These are phyloP conservation scores for Solanum verrucosum DNA, from an alignment of 257 asterid species.

Conservation along the genomic window DNA sequence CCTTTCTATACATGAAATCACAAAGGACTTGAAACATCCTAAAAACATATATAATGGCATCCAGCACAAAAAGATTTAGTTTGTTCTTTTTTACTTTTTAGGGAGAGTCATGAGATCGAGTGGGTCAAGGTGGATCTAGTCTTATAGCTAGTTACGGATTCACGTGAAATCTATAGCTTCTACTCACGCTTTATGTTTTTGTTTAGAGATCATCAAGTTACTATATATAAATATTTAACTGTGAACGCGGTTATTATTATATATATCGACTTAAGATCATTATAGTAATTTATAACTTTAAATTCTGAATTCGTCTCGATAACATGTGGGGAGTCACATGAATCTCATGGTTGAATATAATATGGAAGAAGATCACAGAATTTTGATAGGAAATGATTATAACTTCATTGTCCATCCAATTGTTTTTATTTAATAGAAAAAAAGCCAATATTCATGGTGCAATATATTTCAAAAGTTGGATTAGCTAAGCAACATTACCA, in stretches of 20 bases:
- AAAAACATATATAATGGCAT: background rate
- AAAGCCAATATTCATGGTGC: conserved; percentile 20
- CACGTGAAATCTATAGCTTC: background rate
- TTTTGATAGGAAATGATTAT: conserved; percentile 4
- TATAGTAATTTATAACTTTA: background rate
- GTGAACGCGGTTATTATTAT: accelerated
- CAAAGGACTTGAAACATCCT: background rate
- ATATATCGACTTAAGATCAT: background rate
- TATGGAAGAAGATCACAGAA: background rate
- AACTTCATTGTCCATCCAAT: conserved; percentile 4
- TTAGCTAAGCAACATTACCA: background rate
- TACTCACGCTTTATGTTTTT: background rate
- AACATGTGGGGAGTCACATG: background rate
- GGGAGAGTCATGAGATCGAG: background rate
- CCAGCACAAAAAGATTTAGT: background rate
- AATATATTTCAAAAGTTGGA: conserved; percentile 3
- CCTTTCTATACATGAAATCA: background rate
- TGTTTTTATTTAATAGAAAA: background rate
- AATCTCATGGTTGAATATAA: background rate
- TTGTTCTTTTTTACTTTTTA: background rate
- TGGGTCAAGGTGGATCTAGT: background rate
- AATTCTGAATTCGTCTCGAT: background rate
- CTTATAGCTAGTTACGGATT: background rate
- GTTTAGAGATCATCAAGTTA: background rate
- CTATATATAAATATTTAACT: background rate